Evolutionary conservation across 805 yeast genomes (phyloP).

Genomic region (Kregervanrija fluxuum): DNA sequence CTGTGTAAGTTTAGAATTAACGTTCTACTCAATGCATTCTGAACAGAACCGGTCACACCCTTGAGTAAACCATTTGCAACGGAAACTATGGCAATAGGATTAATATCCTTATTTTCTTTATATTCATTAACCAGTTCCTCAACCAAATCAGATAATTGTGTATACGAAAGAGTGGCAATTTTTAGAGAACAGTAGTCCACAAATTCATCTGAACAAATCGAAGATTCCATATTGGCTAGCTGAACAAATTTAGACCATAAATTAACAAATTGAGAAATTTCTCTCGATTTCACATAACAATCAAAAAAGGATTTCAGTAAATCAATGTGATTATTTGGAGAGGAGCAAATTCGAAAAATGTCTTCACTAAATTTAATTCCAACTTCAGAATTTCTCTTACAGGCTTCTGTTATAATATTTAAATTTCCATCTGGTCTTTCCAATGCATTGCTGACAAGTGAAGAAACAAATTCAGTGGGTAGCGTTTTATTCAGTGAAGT

Average conservation of each 20-base stretch:
- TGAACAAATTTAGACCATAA: constrained; percentile 32
- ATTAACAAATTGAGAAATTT: constrained; percentile 40
- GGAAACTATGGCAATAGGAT: constrained; percentile 20
- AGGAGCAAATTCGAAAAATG: constrained; percentile 20
- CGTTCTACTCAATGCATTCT: constrained; percentile 22
- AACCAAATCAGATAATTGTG: constrained; percentile 32
- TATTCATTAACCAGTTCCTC: constrained; percentile 13
- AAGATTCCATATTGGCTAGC: constrained; percentile 1
- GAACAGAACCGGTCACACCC: constrained; percentile 21
- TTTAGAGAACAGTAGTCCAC: constrained; percentile 32
- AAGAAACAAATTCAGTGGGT: constrained; percentile 42
- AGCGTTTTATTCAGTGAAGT: constrained; percentile 44
- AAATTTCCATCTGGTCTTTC: constrained; percentile 9
- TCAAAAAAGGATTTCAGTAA: constrained; percentile 17
- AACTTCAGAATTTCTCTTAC: constrained; percentile 51
- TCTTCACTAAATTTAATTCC: constrained; percentile 38
- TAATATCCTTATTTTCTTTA: constrained; percentile 5
- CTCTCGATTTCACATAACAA: constrained; percentile 53
- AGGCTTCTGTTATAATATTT: constrained; percentile 36
- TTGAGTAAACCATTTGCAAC: constrained; percentile 35
- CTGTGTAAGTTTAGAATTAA: constrained; percentile 11
- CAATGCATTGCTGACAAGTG: constrained; percentile 30
- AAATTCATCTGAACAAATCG: constrained; percentile 22
- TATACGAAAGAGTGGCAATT: constrained; percentile 38
- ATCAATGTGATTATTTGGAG: neutral